Percentiles rank a stretch among this genome's conserved stretches.
Evolutionary conservation across 2,329 filamentous ascomycete species (phyloP).

Genomic region (Mollisiaceae sp.): DNA sequence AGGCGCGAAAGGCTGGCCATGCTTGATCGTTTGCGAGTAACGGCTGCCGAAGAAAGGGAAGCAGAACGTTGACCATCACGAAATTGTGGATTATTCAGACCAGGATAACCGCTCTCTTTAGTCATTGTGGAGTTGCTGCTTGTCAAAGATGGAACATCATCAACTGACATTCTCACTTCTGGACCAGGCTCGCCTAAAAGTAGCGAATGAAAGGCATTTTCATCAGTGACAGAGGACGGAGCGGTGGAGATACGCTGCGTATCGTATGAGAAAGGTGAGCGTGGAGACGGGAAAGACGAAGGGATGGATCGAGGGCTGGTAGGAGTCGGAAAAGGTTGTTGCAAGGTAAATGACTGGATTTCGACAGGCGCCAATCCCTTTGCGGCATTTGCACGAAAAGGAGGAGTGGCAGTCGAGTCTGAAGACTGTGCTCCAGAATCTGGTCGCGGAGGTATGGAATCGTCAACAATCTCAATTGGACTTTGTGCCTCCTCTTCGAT

Average conservation of each 20-base stretch:
- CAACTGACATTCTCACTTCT: conserved; percentile 71
- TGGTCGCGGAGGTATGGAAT: conserved; percentile 44
- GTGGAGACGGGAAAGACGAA: conserved; percentile 63
- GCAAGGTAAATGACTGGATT: conserved; percentile 49
- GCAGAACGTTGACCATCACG: conserved; percentile 64
- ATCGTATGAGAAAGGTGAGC: conserved; percentile 72
- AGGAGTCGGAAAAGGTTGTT: conserved; percentile 52
- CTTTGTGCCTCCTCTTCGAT: conserved; percentile 54
- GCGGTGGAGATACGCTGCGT: conserved; percentile 75
- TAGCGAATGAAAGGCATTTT: conserved; percentile 72
- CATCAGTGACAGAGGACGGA: conserved; percentile 74
- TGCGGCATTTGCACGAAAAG: conserved; percentile 34
- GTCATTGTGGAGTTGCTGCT: conserved; percentile 80
- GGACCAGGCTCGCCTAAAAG: conserved; percentile 76
- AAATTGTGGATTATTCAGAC: conserved; percentile 49
- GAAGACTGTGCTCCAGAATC: conserved; percentile 44
- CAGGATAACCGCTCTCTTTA: conserved; percentile 62
- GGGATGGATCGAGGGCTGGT: conserved; percentile 69
- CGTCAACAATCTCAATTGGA: conserved; percentile 47
- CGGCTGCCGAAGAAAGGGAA: conserved; percentile 65
- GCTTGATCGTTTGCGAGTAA: conserved; percentile 74
- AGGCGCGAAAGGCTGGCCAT: conserved; percentile 78
- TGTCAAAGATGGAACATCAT: conserved; percentile 75
- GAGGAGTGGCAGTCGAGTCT: conserved; percentile 41
- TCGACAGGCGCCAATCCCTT: conserved; percentile 58